Conservation (phyloP, 345 rosid genomes). For the Corymbia maculata region DNA sequence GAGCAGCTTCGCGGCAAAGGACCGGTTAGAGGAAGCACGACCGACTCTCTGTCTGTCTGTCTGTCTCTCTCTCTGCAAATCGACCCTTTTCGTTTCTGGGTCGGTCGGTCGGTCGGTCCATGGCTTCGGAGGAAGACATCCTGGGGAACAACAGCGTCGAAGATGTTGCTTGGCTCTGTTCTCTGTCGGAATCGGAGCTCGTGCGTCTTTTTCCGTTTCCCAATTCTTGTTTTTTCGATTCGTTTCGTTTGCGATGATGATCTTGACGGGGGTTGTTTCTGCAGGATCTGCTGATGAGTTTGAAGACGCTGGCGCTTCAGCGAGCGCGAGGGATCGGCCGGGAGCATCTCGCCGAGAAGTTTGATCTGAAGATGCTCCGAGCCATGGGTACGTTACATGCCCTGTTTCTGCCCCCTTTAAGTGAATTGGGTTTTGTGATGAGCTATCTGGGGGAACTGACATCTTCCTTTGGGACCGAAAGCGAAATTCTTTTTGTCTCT, state of each 20-base stretch:
- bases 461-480: not conserved
- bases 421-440: not conserved
- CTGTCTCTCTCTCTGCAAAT: too few relatives aligned
- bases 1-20: not conserved
- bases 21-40: not conserved
- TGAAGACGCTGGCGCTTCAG: conserved; percentile 43
- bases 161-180: conserved; percentile 61
- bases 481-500: not conserved
- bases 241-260: not conserved
- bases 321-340: conserved; percentile 45
- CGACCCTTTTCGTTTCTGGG: not conserved
- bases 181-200: conserved; percentile 56
- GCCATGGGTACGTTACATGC: conserved; percentile 37
- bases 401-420: not conserved
- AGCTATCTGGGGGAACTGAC: not conserved
- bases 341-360: conserved; percentile 37
- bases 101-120: not conserved
- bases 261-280: not conserved
- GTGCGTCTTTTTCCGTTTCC: conserved; percentile 17
- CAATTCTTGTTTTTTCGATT: not conserved
- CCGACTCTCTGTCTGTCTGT: too few relatives aligned
- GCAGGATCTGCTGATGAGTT: conserved; percentile 62
- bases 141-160: conserved; percentile 30
- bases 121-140: conserved; percentile 20
- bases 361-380: conserved; percentile 65